Conservation (phyloP, 257 asterid species). For the Rhazya stricta region DNA sequence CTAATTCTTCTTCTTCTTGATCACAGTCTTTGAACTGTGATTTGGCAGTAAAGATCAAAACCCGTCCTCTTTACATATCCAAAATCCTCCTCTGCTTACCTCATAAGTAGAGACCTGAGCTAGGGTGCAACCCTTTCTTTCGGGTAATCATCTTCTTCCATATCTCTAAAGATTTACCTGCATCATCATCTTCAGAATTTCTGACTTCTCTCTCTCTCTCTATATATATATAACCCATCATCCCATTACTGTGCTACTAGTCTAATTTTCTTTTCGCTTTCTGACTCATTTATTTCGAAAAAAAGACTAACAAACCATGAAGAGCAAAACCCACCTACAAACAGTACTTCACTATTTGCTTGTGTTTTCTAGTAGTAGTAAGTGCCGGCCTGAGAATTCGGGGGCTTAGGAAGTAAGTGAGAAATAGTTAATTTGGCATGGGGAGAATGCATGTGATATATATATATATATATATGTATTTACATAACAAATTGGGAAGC, state of each 20-base stretch:
- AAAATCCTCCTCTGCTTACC: conserved; percentile 46
- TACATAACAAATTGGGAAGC: conserved; percentile 25
- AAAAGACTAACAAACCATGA: conserved; percentile 43
- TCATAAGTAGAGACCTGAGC: conserved; percentile 29
- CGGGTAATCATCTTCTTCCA: conserved; percentile 50
- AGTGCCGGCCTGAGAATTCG: no score
- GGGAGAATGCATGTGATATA: conserved; percentile 8
- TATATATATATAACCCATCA: conserved; percentile 15
- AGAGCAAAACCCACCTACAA: conserved; percentile 29
- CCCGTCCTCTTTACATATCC: conserved; percentile 24
- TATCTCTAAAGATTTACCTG: conserved; percentile 54
- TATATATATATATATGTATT: no score
- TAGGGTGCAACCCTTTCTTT: conserved; percentile 34
- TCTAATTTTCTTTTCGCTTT: conserved; percentile 28
- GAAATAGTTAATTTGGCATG: conserved; percentile 10
- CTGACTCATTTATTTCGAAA: conserved; percentile 34
- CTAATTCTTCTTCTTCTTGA: conserved; percentile 21
- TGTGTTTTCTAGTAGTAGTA: conserved; percentile 12
- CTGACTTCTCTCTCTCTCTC: conserved; percentile 14
- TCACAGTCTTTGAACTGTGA: conserved; percentile 28
- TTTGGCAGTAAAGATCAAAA: conserved; percentile 43
- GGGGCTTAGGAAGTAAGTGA: conserved; percentile 8
- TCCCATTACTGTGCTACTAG: conserved; percentile 9
- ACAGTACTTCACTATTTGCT: conserved; percentile 27
- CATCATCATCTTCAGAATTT: conserved; percentile 27